These are phyloP conservation scores for Citrullus mucosospermus DNA, from an alignment of 306 rosid species.

Conservation along the genomic window DNA sequence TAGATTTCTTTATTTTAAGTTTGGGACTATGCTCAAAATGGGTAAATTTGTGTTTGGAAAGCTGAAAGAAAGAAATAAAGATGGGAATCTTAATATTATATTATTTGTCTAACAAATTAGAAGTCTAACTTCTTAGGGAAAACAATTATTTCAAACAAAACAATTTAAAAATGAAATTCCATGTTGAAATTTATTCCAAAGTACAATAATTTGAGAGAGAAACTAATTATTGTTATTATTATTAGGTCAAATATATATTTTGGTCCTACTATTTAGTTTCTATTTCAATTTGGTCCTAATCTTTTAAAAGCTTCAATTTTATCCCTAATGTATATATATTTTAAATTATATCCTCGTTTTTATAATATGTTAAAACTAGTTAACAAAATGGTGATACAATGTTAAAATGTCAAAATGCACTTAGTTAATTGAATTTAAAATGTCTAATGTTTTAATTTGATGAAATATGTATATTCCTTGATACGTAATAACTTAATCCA, in stretches of 20 bases:
- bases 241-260: not conserved
- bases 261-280: not conserved
- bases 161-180: not conserved
- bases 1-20: too few species aligned
- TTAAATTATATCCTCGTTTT: not conserved
- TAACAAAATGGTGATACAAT: not conserved
- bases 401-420: not conserved
- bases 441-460: not conserved
- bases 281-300: not conserved
- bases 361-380: not conserved
- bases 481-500: not conserved
- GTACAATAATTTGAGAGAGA: constrained; percentile 8
- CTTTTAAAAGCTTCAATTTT: not conserved
- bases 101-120: not conserved
- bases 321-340: not conserved
- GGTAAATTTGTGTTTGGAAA: not conserved
- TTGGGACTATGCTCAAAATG: not conserved
- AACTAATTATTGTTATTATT: not conserved
- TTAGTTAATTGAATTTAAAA: not conserved
- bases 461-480: not conserved
- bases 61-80: not conserved
- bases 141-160: not conserved
- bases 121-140: not conserved
- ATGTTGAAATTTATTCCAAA: not conserved
- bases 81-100: not conserved